Evolutionary conservation across 208 protist species (phyloP), one percentile per base, ranked within the genome.

Genomic region (Blechomonas ayalai): DNA sequence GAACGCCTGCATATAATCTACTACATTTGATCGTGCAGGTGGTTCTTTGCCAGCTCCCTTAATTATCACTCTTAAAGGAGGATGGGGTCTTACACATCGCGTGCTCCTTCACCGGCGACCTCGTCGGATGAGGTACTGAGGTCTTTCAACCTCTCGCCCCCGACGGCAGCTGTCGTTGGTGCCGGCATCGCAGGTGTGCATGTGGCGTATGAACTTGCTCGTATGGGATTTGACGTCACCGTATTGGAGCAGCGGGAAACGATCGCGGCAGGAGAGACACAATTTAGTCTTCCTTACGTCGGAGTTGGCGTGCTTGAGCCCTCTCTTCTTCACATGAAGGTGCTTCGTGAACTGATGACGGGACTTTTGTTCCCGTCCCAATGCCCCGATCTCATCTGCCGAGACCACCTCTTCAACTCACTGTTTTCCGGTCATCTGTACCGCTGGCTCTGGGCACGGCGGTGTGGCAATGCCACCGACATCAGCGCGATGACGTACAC

Each of bases 151-250:
- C 66, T 76, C 0, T 55, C 46, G 9, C 12, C 50, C 0, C 81
- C 78, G 0, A 76, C 58, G 18, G 81, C 81, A 2, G 85, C 85
- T 8, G 85, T 93, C 26, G 66, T 93, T 37, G 81, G 85, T 15
- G 81, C 72, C 20, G 85, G 85, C 16, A 74, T 93, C 27, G 76
- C 79, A 0, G 85, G 85, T 15, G 81, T 93, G 10, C 85, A 93
- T 56, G 73, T 76, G 0, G 85, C 85, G 6, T 87, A 93, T 48
- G 85, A 93, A 56, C 65, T 93, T 16, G 81, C 73, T 8, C 60
- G 74, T 20, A 37, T 90, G 5, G 85, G 85, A 10, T 93, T 93
- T 36, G 46, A 73, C 4, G 85, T 93, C 15, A 89, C 75, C 1
- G 78, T 93, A 8, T 90, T 89, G 51, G 85, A 93, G 29, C 57